Evolutionary conservation across 2,329 filamentous ascomycete genomes (phyloP).

Genomic region (Fusarium falciforme): DNA sequence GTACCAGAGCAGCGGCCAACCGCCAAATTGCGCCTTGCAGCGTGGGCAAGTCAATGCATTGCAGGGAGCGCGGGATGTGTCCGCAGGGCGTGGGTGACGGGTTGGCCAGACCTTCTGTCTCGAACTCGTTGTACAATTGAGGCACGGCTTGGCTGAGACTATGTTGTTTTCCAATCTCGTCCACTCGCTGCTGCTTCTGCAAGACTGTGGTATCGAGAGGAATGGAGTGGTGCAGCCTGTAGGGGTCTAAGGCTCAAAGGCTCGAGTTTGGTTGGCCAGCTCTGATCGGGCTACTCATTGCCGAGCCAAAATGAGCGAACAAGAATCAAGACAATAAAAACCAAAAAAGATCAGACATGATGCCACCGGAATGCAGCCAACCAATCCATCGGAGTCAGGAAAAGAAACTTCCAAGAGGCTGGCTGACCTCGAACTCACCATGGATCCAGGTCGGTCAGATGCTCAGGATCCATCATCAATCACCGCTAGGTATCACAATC

Average conservation of each 20-base stretch:
- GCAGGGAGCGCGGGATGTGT: neutral
- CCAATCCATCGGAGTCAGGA: constrained; percentile 11
- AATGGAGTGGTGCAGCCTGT: constrained; percentile 28
- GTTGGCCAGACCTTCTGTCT: neutral
- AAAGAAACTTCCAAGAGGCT: constrained; percentile 26
- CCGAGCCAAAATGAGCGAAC: constrained; percentile 20
- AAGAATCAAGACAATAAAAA: constrained; percentile 12
- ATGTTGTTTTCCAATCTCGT: neutral
- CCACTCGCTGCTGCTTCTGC: constrained; percentile 19
- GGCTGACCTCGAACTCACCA: constrained; percentile 25
- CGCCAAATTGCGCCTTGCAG: constrained; percentile 9
- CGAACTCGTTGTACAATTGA: constrained; percentile 17
- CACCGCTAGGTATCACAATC: constrained; percentile 13
- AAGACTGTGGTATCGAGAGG: constrained; percentile 5
- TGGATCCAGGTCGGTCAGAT: constrained; percentile 21
- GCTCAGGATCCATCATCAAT: constrained; percentile 5
- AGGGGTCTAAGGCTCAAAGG: constrained; percentile 6
- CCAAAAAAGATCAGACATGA: constrained; percentile 18
- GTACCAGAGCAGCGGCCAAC: neutral
- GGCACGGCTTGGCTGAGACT: neutral
- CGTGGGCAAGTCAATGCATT: constrained; percentile 23
- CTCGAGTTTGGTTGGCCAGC: constrained; percentile 22
- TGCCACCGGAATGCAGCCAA: constrained; percentile 11
- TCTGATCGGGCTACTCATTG: constrained; percentile 1
- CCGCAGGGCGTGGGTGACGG: neutral